Percentiles rank a stretch among this genome's conserved stretches.
Evolutionary conservation across 1,139 yeast species (phyloP).

Genomic region (Suhomyces bokatorum): DNA sequence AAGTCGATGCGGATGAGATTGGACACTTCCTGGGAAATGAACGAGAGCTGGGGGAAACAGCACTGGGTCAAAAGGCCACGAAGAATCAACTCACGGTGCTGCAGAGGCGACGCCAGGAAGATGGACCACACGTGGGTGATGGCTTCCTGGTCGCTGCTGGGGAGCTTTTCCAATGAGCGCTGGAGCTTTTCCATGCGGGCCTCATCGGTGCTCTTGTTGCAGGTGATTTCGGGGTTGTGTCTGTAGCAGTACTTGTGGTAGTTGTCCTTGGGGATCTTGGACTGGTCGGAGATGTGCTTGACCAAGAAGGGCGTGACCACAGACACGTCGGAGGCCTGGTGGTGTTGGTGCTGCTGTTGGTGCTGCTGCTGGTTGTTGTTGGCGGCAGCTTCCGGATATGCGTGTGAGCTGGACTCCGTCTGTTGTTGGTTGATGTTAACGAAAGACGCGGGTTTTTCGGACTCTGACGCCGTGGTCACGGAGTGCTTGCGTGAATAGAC

Average conservation of each 20-base stretch:
- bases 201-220: conserved; percentile 72
- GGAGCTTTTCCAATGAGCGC: conserved; percentile 55
- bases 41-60: conserved; percentile 91
- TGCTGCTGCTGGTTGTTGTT: too few relatives aligned
- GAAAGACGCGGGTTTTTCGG: conserved; percentile 1
- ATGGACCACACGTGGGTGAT: conserved; percentile 77
- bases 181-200: conserved; percentile 64
- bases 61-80: conserved; percentile 87
- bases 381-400: too few relatives aligned
- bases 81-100: conserved; percentile 70
- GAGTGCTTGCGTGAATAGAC: conserved; percentile 1
- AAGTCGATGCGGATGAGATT: conserved; percentile 85
- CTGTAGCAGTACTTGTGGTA: conserved; percentile 78
- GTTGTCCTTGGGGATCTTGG: conserved; percentile 48
- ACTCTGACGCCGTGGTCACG: conserved; percentile 7
- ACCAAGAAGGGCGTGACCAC: conserved; percentile 49
- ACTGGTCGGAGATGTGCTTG: conserved; percentile 46
- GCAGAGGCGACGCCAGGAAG: conserved; percentile 68
- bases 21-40: conserved; percentile 76
- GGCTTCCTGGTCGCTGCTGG: conserved; percentile 66
- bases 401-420: too few relatives aligned
- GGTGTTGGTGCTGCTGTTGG: background rate
- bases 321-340: conserved; percentile 22
- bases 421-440: background rate
- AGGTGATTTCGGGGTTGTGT: conserved; percentile 81